A percentile compares a stretch with the other conserved stretches of the same genome.
phyloP scores from a whole-genome alignment of 192 early-diverging fungal species.

The Podila minutissima region DNA sequence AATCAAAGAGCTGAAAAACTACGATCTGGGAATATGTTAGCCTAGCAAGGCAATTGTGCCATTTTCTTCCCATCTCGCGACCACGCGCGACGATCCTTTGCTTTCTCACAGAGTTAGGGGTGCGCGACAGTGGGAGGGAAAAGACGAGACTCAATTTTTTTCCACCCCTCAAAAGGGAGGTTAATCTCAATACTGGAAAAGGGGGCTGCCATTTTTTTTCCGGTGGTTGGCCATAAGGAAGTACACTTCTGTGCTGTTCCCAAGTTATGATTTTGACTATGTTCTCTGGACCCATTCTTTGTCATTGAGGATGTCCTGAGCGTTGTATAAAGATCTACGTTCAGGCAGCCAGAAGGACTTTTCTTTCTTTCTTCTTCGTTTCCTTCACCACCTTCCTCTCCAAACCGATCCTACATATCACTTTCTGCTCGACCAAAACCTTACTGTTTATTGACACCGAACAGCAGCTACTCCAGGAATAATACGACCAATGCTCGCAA shows the following conservation, averaged over 20 bases:
- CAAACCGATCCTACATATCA: too few relatives aligned
- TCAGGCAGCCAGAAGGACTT: too few relatives aligned
- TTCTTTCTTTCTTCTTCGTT: too few relatives aligned
- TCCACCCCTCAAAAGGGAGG: neutral
- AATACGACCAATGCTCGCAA: slow-evolving; percentile 1
- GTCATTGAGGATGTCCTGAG: too few relatives aligned
- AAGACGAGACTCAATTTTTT: neutral
- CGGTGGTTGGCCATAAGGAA: neutral
- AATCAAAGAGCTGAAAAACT: too few relatives aligned
- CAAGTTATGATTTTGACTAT: too few relatives aligned
- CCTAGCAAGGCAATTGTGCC: neutral
- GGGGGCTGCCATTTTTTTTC: neutral
- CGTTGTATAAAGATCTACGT: too few relatives aligned
- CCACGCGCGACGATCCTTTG: neutral
- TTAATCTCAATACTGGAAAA: neutral
- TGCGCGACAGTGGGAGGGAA: neutral
- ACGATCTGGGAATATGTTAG: too few relatives aligned
- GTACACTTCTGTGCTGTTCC: neutral
- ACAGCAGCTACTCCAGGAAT: neutral
- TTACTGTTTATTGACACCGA: neutral
- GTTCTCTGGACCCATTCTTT: too few relatives aligned
- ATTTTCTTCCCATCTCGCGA: neutral
- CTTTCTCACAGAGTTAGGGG: slow-evolving; percentile 13
- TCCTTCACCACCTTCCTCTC: too few relatives aligned
- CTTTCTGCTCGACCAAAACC: neutral